Conservation (phyloP, 768 basidiomycete species). For the Tremella mesenterica region DNA sequence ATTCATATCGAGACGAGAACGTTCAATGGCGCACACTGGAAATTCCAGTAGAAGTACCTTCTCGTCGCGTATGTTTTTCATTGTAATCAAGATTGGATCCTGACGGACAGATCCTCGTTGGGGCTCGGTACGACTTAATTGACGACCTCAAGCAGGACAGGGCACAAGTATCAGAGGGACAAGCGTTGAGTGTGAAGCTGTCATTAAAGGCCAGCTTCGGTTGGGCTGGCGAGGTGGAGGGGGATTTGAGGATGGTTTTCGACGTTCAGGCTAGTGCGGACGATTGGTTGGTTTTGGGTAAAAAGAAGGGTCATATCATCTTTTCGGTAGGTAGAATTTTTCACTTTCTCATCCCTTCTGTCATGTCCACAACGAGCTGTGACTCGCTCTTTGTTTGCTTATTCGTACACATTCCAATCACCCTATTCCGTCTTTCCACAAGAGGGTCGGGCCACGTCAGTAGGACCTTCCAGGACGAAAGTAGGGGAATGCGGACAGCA, state of each 20-base stretch:
- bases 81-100: slow-evolving; percentile 41
- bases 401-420: no score
- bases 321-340: slow-evolving; percentile 54
- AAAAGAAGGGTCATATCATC: slow-evolving; percentile 72
- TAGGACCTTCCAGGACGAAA: no score
- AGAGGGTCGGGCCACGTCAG: no score
- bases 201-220: slow-evolving; percentile 65
- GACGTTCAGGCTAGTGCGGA: slow-evolving; percentile 66
- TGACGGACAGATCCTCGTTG: slow-evolving; percentile 50
- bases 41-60: slow-evolving; percentile 78
- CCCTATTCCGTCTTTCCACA: no score
- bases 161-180: slow-evolving; percentile 61
- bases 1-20: not conserved
- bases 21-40: slow-evolving; percentile 60
- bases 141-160: slow-evolving; percentile 25
- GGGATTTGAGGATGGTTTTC: slow-evolving; percentile 54
- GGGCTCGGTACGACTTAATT: no score
- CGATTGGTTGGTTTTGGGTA: slow-evolving; percentile 81
- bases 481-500: no score
- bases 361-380: not conserved
- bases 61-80: slow-evolving; percentile 57
- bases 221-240: slow-evolving; percentile 55
- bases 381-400: no score
- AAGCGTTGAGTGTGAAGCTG: slow-evolving; percentile 65
- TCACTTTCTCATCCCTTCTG: not conserved